phyloP scores from a whole-genome alignment of 345 rosid genomes.

The Populus euphratica region DNA sequence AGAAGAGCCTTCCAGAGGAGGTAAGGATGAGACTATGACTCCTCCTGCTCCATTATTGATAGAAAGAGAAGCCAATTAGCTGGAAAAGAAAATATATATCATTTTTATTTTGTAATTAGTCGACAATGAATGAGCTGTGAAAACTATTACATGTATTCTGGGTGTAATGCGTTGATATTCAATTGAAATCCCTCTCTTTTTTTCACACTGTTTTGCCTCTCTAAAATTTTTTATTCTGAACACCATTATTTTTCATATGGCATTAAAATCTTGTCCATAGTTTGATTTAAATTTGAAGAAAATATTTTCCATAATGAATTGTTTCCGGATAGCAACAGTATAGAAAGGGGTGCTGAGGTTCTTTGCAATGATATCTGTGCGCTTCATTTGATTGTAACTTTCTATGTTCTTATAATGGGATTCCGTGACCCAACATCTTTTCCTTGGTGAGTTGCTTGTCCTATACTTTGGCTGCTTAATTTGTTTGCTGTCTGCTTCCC shows the following conservation, averaged over 20 bases:
- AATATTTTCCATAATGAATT: not conserved
- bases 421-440: not conserved
- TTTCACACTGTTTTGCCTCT: not conserved
- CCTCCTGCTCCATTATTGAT: conserved; percentile 64
- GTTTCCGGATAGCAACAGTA: not conserved
- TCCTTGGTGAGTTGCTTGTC: not conserved
- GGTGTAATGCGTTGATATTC: not conserved
- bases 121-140: not conserved
- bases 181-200: not conserved
- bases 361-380: not conserved
- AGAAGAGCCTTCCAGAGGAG: conserved; percentile 36
- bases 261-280: not conserved
- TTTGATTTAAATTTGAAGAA: not conserved
- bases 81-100: conserved; percentile 11
- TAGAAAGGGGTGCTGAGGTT: not conserved
- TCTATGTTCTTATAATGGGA: not conserved
- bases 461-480: not conserved
- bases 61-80: conserved; percentile 42
- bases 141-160: conserved; percentile 14
- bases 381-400: not conserved
- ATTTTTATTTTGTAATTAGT: not conserved
- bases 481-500: not conserved
- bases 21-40: conserved; percentile 46
- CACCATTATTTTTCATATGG: not conserved
- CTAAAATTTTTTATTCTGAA: not conserved